Evolutionary conservation across 768 basidiomycete species (phyloP).

Genomic region (Naganishia onofrii): DNA sequence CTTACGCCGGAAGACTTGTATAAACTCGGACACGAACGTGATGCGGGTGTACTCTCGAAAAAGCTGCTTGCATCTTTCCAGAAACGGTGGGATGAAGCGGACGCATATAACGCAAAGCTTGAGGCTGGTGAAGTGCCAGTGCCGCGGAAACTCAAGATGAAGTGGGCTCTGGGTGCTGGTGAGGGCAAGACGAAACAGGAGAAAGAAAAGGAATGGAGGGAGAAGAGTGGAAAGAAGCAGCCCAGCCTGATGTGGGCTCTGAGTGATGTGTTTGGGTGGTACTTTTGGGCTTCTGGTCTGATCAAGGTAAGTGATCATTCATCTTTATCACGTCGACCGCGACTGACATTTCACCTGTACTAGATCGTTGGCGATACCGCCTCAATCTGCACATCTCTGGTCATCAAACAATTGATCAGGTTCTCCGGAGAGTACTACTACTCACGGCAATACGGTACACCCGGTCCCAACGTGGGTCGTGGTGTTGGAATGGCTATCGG

Average conservation of each 20-base stretch:
- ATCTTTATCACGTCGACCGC: neutral
- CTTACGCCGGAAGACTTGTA: slow-evolving; percentile 77
- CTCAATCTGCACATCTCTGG: slow-evolving; percentile 41
- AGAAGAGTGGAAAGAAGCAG: slow-evolving; percentile 44
- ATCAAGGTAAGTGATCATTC: slow-evolving; percentile 37
- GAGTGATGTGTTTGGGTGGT: slow-evolving; percentile 45
- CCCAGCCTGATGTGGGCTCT: slow-evolving; percentile 49
- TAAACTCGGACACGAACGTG: slow-evolving; percentile 66
- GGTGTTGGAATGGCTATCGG: slow-evolving; percentile 75
- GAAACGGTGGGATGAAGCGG: slow-evolving; percentile 59
- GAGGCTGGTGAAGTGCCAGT: slow-evolving; percentile 66
- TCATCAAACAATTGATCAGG: slow-evolving; percentile 45
- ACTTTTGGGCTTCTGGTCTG: slow-evolving; percentile 56
- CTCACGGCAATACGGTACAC: slow-evolving; percentile 34
- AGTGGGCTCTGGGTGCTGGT: slow-evolving; percentile 60
- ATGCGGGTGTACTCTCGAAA: slow-evolving; percentile 63
- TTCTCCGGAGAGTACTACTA: slow-evolving; percentile 31
- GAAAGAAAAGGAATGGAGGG: slow-evolving; percentile 45
- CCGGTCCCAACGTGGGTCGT: slow-evolving; percentile 56
- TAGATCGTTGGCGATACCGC: slow-evolving; percentile 53
- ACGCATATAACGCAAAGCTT: slow-evolving; percentile 69
- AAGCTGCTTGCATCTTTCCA: slow-evolving; percentile 67
- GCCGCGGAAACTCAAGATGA: slow-evolving; percentile 56
- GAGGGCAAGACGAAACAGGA: slow-evolving; percentile 54
- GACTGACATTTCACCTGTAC: neutral